Evolutionary conservation across 495 filamentous ascomycete species (phyloP), one percentile per base, ranked within the genome.

Genomic region (Echria macrotheca): DNA sequence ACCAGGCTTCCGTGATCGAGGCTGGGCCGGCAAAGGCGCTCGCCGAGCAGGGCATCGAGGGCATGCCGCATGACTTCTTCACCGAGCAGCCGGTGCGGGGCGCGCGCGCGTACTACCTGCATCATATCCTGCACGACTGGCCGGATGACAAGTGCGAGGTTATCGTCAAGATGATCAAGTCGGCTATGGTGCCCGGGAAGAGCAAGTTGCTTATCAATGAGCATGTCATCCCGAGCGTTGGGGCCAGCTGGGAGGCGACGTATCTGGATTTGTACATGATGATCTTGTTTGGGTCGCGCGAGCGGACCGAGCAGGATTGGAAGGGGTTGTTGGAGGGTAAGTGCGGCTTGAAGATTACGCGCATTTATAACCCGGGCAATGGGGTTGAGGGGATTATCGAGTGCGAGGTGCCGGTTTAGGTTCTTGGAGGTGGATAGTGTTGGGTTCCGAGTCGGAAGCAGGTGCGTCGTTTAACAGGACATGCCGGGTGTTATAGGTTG

Each of bases 161-260:
- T 12, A 78, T 77, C 32, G 53, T 78, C 1, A n/a, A 9, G 0
- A 32, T 64, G 24, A 54, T 76, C 15, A 56, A 48, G 52, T 35
- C 25, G 28, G 75, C 73, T 17, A 63, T 78, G 63, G 60, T 63
- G 47, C 66, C 58, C 15, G 73, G 73, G 0, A 77, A 79, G 41
- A 67, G 58, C 10, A 54, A 63, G 35, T 55, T 81, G 18, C 53
- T 80, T 32, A 61, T 81, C 12, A 77, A 78, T 49, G 78, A 81
- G 60, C 69, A 69, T 47, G 69, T 80, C 6, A 64, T 81, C 8
- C 69, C 66, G 0, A 60, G 67, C 17, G 56, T 54, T 49, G 65
- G 62, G 0, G 67, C 75, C 0, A 52, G 57, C 0, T 71, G 71
- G 62, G 64, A 65, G 25, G 72, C 72, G 0, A 63, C 76, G 67